Evolutionary conservation across 2,329 filamentous ascomycete genomes (phyloP).

Genomic region (Pseudonectria buxi): DNA sequence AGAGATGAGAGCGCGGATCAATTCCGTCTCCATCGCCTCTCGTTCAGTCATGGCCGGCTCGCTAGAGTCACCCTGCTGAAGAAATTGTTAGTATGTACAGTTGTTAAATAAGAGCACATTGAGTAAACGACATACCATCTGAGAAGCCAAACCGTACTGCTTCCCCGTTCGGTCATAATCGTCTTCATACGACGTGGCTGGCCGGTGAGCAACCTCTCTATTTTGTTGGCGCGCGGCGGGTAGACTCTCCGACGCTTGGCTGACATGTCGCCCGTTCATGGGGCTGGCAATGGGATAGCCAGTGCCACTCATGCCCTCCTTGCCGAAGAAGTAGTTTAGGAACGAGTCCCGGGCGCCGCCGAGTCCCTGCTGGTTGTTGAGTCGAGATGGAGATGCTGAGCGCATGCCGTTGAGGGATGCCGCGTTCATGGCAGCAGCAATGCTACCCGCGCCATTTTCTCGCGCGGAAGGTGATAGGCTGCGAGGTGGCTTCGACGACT

Average conservation of each 20-base stretch:
- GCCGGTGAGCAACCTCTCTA: slow-evolving; percentile 48
- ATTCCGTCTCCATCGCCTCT: slow-evolving; percentile 93
- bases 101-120: slow-evolving; percentile 6
- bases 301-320: slow-evolving; percentile 58
- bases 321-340: slow-evolving; percentile 97
- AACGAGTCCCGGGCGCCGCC: slow-evolving; percentile 79
- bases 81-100: slow-evolving; percentile 15
- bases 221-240: slow-evolving; percentile 75
- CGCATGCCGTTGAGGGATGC: slow-evolving; percentile 45
- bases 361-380: slow-evolving; percentile 52
- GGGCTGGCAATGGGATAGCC: slow-evolving; percentile 31
- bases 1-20: slow-evolving; percentile 92
- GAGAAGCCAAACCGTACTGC: slow-evolving; percentile 39
- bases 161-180: slow-evolving; percentile 37
- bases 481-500: slow-evolving; percentile 46
- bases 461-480: slow-evolving; percentile 79
- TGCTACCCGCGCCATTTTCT: slow-evolving; percentile 55
- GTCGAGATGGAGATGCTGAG: slow-evolving; percentile 39
- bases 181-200: slow-evolving; percentile 35
- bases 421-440: slow-evolving; percentile 51
- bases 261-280: slow-evolving; percentile 56
- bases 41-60: slow-evolving; percentile 90
- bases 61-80: slow-evolving; percentile 47
- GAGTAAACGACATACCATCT: slow-evolving; percentile 47
- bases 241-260: slow-evolving; percentile 71